phyloP scores from a whole-genome alignment of 495 filamentous ascomycete genomes.

The Bathelium albidoporum region DNA sequence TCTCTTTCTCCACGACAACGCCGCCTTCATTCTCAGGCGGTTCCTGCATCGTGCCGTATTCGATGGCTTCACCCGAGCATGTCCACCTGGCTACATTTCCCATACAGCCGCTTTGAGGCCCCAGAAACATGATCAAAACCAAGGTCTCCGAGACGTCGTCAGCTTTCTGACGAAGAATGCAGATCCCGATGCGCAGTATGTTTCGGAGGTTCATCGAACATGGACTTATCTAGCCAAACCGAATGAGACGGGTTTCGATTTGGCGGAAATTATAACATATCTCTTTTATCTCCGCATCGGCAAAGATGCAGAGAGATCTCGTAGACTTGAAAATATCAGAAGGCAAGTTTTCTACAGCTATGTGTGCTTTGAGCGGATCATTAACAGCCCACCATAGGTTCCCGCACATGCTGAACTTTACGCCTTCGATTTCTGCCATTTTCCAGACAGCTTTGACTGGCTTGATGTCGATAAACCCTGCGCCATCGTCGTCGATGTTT shows the following conservation, averaged over 20 bases:
- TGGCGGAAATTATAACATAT: not conserved
- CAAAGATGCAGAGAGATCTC: not conserved
- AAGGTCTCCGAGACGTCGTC: not conserved
- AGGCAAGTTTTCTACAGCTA: not conserved
- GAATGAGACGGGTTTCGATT: not conserved
- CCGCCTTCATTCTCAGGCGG: not conserved
- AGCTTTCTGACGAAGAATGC: not conserved
- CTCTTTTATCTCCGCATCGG: not conserved
- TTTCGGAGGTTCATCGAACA: not conserved
- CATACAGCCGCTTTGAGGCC: not conserved
- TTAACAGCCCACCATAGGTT: not conserved
- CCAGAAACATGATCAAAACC: not conserved
- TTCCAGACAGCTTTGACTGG: not conserved
- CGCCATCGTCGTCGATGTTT: not conserved
- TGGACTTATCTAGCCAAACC: not conserved
- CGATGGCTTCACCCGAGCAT: not conserved
- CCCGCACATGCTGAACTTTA: not conserved
- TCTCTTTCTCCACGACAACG: not conserved
- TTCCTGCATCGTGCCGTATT: not conserved
- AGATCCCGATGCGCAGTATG: not conserved
- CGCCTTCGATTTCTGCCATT: not conserved
- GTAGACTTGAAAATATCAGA: not conserved
- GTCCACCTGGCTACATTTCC: not conserved
- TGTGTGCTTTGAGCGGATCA: not conserved
- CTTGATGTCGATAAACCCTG: not conserved